phyloP scores from a whole-genome alignment of 768 basidiomycete species.

The Paxillus ammoniavirescens region DNA sequence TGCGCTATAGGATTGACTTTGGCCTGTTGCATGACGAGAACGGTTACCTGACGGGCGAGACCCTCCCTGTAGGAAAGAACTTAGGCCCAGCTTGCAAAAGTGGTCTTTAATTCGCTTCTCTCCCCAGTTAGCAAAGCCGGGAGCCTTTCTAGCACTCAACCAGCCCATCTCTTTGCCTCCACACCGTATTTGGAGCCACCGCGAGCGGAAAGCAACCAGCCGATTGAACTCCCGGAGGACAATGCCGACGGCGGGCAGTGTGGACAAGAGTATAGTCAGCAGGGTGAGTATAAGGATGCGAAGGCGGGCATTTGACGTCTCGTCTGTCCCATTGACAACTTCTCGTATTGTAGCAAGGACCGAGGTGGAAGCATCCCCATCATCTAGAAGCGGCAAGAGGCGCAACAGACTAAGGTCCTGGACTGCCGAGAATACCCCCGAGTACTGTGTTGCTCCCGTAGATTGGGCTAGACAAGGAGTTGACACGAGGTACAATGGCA shows the following conservation, averaged over 20 bases:
- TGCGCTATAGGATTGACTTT: slow-evolving; percentile 20
- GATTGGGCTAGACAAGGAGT: slow-evolving; percentile 66
- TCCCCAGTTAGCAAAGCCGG: slow-evolving; percentile 70
- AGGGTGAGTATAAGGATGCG: slow-evolving; percentile 70
- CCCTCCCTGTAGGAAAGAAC: slow-evolving; percentile 48
- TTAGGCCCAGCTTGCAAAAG: slow-evolving; percentile 63
- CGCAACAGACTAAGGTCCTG: slow-evolving; percentile 78
- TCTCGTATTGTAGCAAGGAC: slow-evolving; percentile 33
- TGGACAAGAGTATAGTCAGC: slow-evolving; percentile 57
- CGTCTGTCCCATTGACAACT: slow-evolving; percentile 32
- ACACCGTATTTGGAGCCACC: slow-evolving; percentile 65
- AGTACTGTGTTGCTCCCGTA: slow-evolving; percentile 40
- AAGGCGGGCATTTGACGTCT: slow-evolving; percentile 46
- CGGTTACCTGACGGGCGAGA: slow-evolving; percentile 25
- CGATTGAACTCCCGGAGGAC: slow-evolving; percentile 63
- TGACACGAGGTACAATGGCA: slow-evolving; percentile 70
- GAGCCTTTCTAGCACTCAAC: slow-evolving; percentile 60
- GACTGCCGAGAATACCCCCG: slow-evolving; percentile 63
- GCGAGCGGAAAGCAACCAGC: slow-evolving; percentile 50
- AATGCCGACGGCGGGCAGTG: slow-evolving; percentile 64
- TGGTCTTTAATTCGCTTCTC: slow-evolving; percentile 73
- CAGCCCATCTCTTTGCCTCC: slow-evolving; percentile 74
- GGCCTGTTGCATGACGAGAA: slow-evolving; percentile 27
- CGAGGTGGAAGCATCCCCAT: slow-evolving; percentile 33
- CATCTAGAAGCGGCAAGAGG: slow-evolving; percentile 61